phyloP scores from a whole-genome alignment of 805 yeast genomes.

The Blastobotrys chiropterorum region DNA sequence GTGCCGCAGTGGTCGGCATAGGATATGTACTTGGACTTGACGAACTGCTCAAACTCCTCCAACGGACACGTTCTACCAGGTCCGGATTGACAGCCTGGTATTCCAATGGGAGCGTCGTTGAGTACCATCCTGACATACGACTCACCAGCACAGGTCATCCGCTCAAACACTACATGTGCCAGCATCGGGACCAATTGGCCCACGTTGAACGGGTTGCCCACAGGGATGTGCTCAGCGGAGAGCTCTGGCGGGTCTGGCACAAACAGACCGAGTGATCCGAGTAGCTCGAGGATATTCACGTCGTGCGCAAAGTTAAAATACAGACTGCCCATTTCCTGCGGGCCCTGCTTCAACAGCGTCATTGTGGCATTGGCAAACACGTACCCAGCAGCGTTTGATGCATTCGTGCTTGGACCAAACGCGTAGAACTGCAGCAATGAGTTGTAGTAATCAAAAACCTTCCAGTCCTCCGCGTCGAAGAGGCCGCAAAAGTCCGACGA shows the following conservation, averaged over 20 bases:
- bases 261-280: slow-evolving; percentile 2
- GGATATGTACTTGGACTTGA: slow-evolving; percentile 11
- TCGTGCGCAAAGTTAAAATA: slow-evolving; percentile 5
- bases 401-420: slow-evolving; percentile 42
- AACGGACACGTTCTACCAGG: slow-evolving; percentile 48
- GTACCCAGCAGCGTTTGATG: slow-evolving; percentile 38
- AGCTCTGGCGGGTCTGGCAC: not conserved
- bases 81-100: slow-evolving; percentile 43
- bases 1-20: slow-evolving; percentile 14
- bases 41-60: slow-evolving; percentile 23
- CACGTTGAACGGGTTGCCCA: slow-evolving; percentile 1
- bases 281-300: slow-evolving; percentile 1
- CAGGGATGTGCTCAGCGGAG: not conserved
- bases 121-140: slow-evolving; percentile 42
- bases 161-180: slow-evolving; percentile 28
- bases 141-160: slow-evolving; percentile 22
- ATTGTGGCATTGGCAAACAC: slow-evolving; percentile 44
- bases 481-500: slow-evolving; percentile 23
- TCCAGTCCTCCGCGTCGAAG: slow-evolving; percentile 46
- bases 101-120: slow-evolving; percentile 51
- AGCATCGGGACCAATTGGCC: slow-evolving; percentile 23
- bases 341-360: slow-evolving; percentile 37
- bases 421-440: slow-evolving; percentile 42
- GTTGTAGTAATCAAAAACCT: slow-evolving; percentile 36
- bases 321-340: slow-evolving; percentile 9